These are phyloP conservation scores for Alternaria burnsii DNA, from an alignment of 2,329 filamentous ascomycete genomes.

Conservation along the genomic window DNA sequence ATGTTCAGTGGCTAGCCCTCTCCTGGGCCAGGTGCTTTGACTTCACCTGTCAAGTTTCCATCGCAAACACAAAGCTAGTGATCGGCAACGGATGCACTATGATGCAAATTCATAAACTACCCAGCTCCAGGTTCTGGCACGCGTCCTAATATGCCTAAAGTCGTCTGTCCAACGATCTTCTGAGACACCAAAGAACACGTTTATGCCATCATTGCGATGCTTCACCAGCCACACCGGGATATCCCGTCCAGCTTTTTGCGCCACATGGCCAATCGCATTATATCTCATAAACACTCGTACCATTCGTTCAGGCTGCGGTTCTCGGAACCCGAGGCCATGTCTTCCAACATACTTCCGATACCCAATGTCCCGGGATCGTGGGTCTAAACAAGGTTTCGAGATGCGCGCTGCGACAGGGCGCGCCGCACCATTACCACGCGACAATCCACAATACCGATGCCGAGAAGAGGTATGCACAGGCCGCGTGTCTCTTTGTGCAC, in stretches of 20 bases:
- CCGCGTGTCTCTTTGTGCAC: conserved; percentile 8
- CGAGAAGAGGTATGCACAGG: conserved; percentile 1
- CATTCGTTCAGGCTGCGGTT: not conserved
- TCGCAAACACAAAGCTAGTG: not conserved
- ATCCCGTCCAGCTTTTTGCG: conserved; percentile 1
- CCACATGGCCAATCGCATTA: not conserved
- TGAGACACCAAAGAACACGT: conserved; percentile 7
- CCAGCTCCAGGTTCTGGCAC: not conserved
- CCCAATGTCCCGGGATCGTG: conserved; percentile 3
- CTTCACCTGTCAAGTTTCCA: not conserved
- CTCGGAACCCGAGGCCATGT: conserved; percentile 3
- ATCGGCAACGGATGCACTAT: not conserved
- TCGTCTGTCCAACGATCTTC: not conserved
- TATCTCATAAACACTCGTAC: conserved; percentile 11
- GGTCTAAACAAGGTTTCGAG: conserved; percentile 17
- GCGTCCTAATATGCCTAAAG: not conserved
- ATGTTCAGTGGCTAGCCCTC: not conserved
- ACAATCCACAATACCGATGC: conserved; percentile 1
- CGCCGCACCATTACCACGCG: conserved; percentile 16
- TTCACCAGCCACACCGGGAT: conserved; percentile 2
- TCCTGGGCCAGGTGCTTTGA: not conserved
- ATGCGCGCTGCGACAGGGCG: conserved; percentile 15
- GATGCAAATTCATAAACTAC: not conserved
- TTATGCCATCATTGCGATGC: conserved; percentile 6
- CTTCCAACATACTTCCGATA: not conserved